Percentiles rank a stretch among this genome's conserved stretches.
Conservation (phyloP, 495 filamentous ascomycete genomes). For the Haplographium delicatum region DNA sequence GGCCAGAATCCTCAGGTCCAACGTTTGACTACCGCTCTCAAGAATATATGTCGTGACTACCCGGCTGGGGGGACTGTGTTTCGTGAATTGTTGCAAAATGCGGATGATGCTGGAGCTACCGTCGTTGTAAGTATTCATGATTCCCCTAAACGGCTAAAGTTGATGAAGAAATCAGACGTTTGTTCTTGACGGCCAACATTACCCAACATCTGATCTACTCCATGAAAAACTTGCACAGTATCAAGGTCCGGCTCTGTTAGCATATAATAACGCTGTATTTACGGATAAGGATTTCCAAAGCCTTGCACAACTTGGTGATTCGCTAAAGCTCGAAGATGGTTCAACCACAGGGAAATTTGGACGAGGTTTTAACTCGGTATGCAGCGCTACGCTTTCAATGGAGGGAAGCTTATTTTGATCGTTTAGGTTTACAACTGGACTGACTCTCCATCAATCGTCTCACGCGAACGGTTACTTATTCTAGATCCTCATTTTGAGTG, state of each 20-base stretch:
- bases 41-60: conserved; percentile 35
- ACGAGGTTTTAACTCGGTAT: conserved; percentile 36
- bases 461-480: conserved; percentile 31
- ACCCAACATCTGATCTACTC: conserved; percentile 27
- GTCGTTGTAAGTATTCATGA: conserved; percentile 17
- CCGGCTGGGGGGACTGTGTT: conserved; percentile 32
- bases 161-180: no score
- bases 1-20: conserved; percentile 11
- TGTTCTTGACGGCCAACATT: conserved; percentile 26
- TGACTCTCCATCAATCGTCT: conserved; percentile 38
- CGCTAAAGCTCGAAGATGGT: conserved; percentile 30
- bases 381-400: conserved; percentile 4
- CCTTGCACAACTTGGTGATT: conserved; percentile 34
- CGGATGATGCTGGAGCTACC: conserved; percentile 33
- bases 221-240: conserved; percentile 29
- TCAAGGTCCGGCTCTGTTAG: conserved; percentile 38
- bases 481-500: conserved; percentile 39
- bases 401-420: conserved; percentile 7
- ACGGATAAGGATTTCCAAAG: conserved; percentile 31
- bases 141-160: background rate
- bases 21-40: conserved; percentile 17
- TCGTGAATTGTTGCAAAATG: conserved; percentile 34
- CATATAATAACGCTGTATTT: conserved; percentile 36
- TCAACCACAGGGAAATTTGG: conserved; percentile 38
- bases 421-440: conserved; percentile 40